Evolutionary conservation across 306 rosid species (phyloP).

Genomic region (Canavalia gladiata): DNA sequence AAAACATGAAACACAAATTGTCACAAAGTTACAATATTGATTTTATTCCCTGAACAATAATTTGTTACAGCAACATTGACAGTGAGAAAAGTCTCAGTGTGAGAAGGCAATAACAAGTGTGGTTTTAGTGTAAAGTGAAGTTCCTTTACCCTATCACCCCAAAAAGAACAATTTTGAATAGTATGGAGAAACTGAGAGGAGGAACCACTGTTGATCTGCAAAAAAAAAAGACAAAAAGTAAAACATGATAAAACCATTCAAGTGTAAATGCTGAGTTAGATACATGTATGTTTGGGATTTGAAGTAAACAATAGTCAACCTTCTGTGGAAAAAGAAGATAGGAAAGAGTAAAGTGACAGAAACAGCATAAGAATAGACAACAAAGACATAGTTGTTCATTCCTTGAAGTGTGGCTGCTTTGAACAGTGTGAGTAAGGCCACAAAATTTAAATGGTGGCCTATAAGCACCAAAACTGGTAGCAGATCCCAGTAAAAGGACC

Average conservation of each 20-base stretch:
- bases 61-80: not conserved
- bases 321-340: conserved; percentile 61
- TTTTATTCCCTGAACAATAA: not conserved
- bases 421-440: conserved; percentile 77
- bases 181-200: conserved; percentile 69
- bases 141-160: conserved; percentile 75
- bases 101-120: not conserved
- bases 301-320: conserved; percentile 19
- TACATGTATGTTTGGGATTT: not conserved
- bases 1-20: not conserved
- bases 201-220: conserved; percentile 78
- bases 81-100: not conserved
- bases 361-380: conserved; percentile 81
- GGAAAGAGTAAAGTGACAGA: conserved; percentile 77
- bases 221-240: conserved; percentile 11
- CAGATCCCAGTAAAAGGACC: conserved; percentile 55
- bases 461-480: conserved; percentile 70
- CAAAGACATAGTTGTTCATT: conserved; percentile 86
- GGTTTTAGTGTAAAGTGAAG: not conserved
- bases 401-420: conserved; percentile 84
- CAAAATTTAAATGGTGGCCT: conserved; percentile 66
- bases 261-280: too few species aligned
- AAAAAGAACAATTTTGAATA: conserved; percentile 73
- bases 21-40: not conserved
- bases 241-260: not conserved